Evolutionary conservation across 1,284 basidiomycete species (phyloP).

Genomic region (Grifola frondosa): DNA sequence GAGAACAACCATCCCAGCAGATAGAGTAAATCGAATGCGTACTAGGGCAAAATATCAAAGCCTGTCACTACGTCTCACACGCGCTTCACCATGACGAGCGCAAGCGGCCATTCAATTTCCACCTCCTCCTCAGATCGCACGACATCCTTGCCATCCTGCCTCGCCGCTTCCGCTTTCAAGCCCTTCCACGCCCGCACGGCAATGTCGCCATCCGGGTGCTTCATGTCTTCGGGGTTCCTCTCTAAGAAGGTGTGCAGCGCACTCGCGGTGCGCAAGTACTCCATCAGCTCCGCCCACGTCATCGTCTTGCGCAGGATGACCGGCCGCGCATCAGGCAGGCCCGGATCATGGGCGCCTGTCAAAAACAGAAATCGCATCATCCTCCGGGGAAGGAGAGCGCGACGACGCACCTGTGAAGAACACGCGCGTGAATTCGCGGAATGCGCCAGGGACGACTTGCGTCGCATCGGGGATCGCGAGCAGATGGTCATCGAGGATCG

Average conservation of each 20-base stretch:
- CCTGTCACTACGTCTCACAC: no score
- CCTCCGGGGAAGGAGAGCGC: conserved; percentile 1
- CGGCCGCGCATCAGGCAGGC: conserved; percentile 43
- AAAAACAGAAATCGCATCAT: conserved; percentile 1
- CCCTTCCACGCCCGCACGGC: conserved; percentile 59
- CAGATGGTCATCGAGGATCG: conserved; percentile 72
- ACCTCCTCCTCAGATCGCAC: conserved; percentile 45
- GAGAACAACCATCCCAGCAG: no score
- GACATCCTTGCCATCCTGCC: conserved; percentile 33
- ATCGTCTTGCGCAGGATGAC: conserved; percentile 62
- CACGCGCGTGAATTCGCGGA: conserved; percentile 46
- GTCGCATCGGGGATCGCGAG: conserved; percentile 65
- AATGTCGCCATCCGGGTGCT: conserved; percentile 55
- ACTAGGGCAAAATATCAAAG: no score
- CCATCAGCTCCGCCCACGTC: conserved; percentile 63
- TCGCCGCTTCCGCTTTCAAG: conserved; percentile 45
- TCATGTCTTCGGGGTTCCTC: conserved; percentile 57
- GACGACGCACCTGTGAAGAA: conserved; percentile 51
- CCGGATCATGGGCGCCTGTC: conserved; percentile 41
- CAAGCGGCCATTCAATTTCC: conserved; percentile 73
- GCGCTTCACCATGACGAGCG: conserved; percentile 53
- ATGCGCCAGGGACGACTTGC: conserved; percentile 33
- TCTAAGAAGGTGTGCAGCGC: conserved; percentile 73
- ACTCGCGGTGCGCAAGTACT: conserved; percentile 74
- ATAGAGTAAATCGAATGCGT: no score